Evolutionary conservation across 139 green algal genomes (phyloP).

Genomic region (Yamagishiella unicocca): DNA sequence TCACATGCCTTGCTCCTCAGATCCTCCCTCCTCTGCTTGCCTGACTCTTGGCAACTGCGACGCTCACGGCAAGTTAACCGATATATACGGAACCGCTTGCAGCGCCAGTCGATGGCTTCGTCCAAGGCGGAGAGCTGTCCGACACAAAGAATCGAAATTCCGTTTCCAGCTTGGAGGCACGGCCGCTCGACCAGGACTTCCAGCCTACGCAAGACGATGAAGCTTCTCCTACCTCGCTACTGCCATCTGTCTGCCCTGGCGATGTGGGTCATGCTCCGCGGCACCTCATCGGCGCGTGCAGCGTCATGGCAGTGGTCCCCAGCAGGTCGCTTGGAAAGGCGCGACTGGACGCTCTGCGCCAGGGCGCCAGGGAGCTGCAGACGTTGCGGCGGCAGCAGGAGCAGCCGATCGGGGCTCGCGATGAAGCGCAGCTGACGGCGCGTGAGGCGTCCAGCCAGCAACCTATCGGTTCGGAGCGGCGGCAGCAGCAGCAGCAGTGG

Average conservation of each 20-base stretch:
- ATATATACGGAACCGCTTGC: too few relatives aligned
- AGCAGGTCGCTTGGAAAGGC: background rate
- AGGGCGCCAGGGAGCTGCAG: background rate
- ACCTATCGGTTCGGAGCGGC: background rate
- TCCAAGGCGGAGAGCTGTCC: too few relatives aligned
- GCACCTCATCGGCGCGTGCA: slow-evolving; percentile 12
- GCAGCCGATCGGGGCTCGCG: background rate
- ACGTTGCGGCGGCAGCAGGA: background rate
- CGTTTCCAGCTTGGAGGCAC: too few relatives aligned
- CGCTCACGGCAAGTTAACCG: too few relatives aligned
- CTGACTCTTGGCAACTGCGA: too few relatives aligned
- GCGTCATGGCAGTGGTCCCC: background rate
- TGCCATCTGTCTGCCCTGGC: background rate
- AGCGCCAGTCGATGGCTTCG: too few relatives aligned
- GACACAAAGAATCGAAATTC: too few relatives aligned
- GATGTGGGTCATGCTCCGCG: background rate
- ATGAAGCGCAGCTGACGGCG: background rate
- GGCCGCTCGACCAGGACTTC: too few relatives aligned
- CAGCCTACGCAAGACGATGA: too few relatives aligned
- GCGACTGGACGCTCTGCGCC: background rate
- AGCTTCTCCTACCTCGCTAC: too few relatives aligned
- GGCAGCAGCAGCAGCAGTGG: background rate
- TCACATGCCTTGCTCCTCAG: too few relatives aligned
- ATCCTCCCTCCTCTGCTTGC: too few relatives aligned
- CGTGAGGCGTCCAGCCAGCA: background rate